A percentile compares a stretch with the other conserved stretches of the same genome.
Conservation (phyloP, 2,329 filamentous ascomycete species). For the Trichoderma aggressivum region DNA sequence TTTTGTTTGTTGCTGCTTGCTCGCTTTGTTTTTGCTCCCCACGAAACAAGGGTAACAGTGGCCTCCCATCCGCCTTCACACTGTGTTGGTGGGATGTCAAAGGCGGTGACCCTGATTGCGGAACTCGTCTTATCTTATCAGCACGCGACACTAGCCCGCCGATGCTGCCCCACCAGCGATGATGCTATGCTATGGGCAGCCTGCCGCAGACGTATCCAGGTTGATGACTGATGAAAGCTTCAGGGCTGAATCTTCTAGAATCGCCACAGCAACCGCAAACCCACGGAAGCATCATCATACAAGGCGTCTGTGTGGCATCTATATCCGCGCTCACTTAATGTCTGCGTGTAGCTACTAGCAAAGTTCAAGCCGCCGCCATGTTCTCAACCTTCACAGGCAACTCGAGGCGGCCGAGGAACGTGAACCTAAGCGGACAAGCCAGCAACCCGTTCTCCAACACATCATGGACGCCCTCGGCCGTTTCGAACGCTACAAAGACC, state of each 20-base stretch:
- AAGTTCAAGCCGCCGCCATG: conserved; percentile 51
- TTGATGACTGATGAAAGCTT: conserved; percentile 18
- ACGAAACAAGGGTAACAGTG: conserved; percentile 12
- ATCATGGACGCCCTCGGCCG: conserved; percentile 53
- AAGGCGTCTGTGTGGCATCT: not conserved
- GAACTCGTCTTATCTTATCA: conserved; percentile 20
- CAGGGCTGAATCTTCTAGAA: conserved; percentile 22
- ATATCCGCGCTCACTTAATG: not conserved
- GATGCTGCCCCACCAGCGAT: conserved; percentile 16
- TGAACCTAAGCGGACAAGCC: conserved; percentile 86
- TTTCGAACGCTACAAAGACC: conserved; percentile 68
- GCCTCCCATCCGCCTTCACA: not conserved
- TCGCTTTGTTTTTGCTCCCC: not conserved
- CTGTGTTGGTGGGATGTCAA: conserved; percentile 17
- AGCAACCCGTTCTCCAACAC: conserved; percentile 73
- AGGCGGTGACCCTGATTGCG: conserved; percentile 15
- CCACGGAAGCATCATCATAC: not conserved
- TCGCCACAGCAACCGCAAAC: not conserved
- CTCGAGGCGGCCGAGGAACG: conserved; percentile 80
- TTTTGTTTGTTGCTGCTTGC: not conserved
- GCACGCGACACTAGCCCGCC: conserved; percentile 16
- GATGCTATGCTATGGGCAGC: conserved; percentile 18
- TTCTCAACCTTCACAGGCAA: conserved; percentile 88
- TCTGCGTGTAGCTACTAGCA: conserved; percentile 10
- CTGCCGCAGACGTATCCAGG: not conserved